Conservation (phyloP, 345 rosid genomes). For the Streptanthus diversifolius region DNA sequence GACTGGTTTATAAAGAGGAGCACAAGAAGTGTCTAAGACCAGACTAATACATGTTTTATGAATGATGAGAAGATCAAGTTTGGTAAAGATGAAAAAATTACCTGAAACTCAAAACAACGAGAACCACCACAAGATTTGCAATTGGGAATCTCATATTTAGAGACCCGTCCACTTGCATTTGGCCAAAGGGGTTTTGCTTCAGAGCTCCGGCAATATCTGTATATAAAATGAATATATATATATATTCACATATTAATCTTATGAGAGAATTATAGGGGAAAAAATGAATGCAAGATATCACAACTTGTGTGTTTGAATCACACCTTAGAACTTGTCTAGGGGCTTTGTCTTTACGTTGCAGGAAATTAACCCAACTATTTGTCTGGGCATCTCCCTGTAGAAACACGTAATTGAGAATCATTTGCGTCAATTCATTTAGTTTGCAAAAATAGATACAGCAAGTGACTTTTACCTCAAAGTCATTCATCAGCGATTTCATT, state of each 20-base stretch:
- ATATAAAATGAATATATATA: background rate
- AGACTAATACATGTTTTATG: background rate
- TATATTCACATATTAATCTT: background rate
- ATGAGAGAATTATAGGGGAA: background rate
- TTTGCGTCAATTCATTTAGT: background rate
- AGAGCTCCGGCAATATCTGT: constrained; percentile 47
- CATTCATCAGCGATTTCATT: constrained; percentile 47
- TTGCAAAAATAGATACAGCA: background rate
- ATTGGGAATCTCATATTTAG: constrained; percentile 61
- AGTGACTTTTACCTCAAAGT: constrained; percentile 53
- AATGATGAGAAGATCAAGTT: background rate
- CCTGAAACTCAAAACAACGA: constrained; percentile 80
- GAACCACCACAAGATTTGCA: constrained; percentile 72
- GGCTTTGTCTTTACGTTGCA: constrained; percentile 57
- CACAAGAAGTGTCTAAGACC: background rate
- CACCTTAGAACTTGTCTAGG: constrained; percentile 92
- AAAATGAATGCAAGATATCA: background rate
- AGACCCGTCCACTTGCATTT: constrained; percentile 53
- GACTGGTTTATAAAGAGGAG: background rate
- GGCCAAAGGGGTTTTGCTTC: constrained; percentile 77
- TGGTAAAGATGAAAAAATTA: constrained; percentile 18
- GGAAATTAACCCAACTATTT: constrained; percentile 59
- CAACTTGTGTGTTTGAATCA: background rate
- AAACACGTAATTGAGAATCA: background rate
- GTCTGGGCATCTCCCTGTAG: constrained; percentile 68